Percentiles rank a stretch among this genome's conserved stretches.
Conservation (phyloP, 2,329 filamentous ascomycete species). For the Neofusicoccum kwambonambiense region DNA sequence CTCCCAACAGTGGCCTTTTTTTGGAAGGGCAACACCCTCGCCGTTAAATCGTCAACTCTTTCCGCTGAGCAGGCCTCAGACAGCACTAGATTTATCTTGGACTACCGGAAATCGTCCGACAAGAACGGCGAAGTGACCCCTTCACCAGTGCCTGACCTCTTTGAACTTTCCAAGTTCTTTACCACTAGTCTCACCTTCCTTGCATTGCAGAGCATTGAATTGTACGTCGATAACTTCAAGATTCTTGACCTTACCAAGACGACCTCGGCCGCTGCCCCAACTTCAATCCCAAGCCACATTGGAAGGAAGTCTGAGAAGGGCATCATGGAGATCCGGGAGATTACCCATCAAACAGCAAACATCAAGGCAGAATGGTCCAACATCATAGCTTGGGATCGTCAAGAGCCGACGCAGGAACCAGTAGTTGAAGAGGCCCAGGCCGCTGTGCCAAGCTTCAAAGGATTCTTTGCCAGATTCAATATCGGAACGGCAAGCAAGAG, state of each 20-base stretch:
- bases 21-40: conserved; percentile 98
- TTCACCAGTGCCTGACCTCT: conserved; percentile 79
- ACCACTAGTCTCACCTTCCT: conserved; percentile 96
- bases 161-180: conserved; percentile 87
- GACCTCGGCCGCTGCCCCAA: conserved; percentile 70
- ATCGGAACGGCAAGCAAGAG: conserved; percentile 41
- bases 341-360: conserved; percentile 83
- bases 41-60: conserved; percentile 80
- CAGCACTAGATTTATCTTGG: conserved; percentile 89
- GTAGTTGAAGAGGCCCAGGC: conserved; percentile 1
- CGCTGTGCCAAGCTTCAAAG: conserved; percentile 27
- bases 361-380: conserved; percentile 91
- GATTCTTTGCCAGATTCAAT: conserved; percentile 41
- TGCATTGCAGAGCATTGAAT: conserved; percentile 78
- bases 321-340: conserved; percentile 79
- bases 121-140: conserved; percentile 22
- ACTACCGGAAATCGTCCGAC: conserved; percentile 79
- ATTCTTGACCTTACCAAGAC: conserved; percentile 80
- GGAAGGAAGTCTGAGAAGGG: conserved; percentile 82
- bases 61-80: conserved; percentile 63
- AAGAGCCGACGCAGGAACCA: neutral
- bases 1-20: conserved; percentile 74
- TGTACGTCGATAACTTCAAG: conserved; percentile 86
- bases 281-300: conserved; percentile 74
- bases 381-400: conserved; percentile 76